phyloP scores from a whole-genome alignment of 2,329 filamentous ascomycete genomes.

The Exophiala sideris region DNA sequence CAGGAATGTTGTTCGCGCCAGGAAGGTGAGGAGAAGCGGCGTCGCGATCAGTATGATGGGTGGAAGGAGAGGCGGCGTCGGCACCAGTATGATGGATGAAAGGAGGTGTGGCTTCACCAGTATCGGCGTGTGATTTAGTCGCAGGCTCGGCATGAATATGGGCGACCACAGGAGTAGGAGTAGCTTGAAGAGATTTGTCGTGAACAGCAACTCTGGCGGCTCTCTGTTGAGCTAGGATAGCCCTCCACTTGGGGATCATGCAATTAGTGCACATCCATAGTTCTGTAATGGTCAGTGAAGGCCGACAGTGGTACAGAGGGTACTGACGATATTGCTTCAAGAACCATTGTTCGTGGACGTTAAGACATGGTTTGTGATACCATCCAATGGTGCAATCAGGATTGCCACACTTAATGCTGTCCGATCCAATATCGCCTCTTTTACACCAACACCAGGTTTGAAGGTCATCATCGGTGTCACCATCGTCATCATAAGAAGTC shows the following conservation, averaged over 20 bases:
- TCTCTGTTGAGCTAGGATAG: not conserved
- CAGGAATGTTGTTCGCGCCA: too few relatives aligned
- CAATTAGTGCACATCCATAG: slow-evolving; percentile 1
- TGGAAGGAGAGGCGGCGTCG: too few relatives aligned
- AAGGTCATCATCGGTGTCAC: not conserved
- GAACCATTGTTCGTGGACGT: not conserved
- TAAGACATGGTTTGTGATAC: slow-evolving; percentile 3
- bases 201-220: not conserved
- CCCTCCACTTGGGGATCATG: not conserved
- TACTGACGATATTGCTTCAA: not conserved
- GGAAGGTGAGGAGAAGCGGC: too few relatives aligned
- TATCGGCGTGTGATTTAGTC: too few relatives aligned
- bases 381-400: not conserved
- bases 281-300: not conserved
- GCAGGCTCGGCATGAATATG: not conserved
- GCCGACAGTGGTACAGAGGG: not conserved
- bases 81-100: too few relatives aligned
- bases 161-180: not conserved
- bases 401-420: slow-evolving; percentile 1
- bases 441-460: not conserved
- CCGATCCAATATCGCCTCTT: not conserved
- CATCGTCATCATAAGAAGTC: not conserved
- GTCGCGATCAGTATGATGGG: too few relatives aligned
- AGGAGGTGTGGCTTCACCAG: too few relatives aligned
- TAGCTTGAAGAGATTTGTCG: not conserved